Percentiles rank a stretch among this genome's conserved stretches.
phyloP scores from a whole-genome alignment of 306 rosid genomes.

The Styphnolobium japonicum region DNA sequence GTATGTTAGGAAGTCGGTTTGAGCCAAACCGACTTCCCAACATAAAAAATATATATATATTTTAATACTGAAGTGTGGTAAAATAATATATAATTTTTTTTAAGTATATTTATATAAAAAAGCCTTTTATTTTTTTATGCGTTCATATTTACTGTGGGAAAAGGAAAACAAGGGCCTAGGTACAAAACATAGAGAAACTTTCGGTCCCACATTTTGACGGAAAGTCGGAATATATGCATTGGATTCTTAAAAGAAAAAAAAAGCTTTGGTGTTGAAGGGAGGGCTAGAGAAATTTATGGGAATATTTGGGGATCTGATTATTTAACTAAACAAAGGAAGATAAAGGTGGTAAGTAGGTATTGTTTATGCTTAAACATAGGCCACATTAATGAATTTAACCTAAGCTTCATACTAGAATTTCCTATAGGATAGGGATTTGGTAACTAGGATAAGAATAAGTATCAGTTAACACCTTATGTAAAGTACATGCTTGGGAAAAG shows the following conservation, averaged over 20 bases:
- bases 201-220: slow-evolving; percentile 55
- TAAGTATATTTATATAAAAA: no score
- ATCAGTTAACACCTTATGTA: not conserved
- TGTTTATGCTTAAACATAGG: slow-evolving; percentile 18
- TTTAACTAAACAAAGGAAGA: not conserved
- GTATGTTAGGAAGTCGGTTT: no score
- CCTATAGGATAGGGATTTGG: not conserved
- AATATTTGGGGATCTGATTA: slow-evolving; percentile 51
- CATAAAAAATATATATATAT: no score
- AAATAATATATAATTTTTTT: no score
- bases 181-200: slow-evolving; percentile 27
- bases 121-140: not conserved
- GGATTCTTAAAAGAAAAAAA: slow-evolving; percentile 36
- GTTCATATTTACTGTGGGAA: not conserved
- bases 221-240: slow-evolving; percentile 47
- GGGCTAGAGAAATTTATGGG: slow-evolving; percentile 23
- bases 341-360: not conserved
- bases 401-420: not conserved
- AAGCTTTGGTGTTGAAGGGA: not conserved
- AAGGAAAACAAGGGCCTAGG: not conserved
- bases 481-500: slow-evolving; percentile 46
- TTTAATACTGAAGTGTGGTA: no score
- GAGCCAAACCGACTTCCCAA: no score
- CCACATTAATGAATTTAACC: slow-evolving; percentile 48
- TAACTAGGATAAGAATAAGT: not conserved